Base-by-base conservation (phyloP, 306 rosid genomes). In the Alnus rubra region DNA sequence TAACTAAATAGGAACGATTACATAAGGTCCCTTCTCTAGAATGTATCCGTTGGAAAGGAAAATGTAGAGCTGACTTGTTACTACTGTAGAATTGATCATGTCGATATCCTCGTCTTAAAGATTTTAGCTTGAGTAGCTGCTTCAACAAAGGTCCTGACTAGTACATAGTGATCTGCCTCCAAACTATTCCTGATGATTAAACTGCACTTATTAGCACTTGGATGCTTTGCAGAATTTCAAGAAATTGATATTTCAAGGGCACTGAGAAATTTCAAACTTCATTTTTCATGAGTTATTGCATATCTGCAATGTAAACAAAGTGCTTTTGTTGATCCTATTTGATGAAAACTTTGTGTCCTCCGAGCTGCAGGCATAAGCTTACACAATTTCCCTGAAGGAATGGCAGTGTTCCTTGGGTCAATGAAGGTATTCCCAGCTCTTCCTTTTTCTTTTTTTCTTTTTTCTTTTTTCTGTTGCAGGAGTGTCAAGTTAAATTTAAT, bases 361-460 rank as follows among this genome's bases (percentile, higher is more conserved):
- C 49, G 78, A 75, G 67, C 48, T 86, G 83, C 81, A 96, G 99
- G 99, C 82, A 93, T 96, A 90, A 96, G 99, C 84, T 90, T 96
- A 81, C 99, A 96, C 85, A 96, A 93, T 76, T 93, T 96, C 84
- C 99, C 99, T 4, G 99, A 96, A 90, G 99, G 99, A 76, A 96
- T 96, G 99, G 99, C 99, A 1, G 99, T 96, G 63, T 96, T 96
- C 70, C 98, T 96, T 74, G 99, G 99, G 80, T 96, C 99, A 80
- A 82, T 96, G 69, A 93, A 93, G 98, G 99, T 96, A 92, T 15
- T 28, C 50, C 49, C 71, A 28, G 16, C 35, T 69, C 30, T 19
- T 31, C 45, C 51, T 71, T 35, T 51, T 19, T 31, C 45, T 56
- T 71, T 35, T 51, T 19, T 31, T 37, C 51, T 71, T 35, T 51